Evolutionary conservation across 2,329 filamentous ascomycete genomes (phyloP), one percentile per base, ranked within the genome.

Genomic region (Cadophora luteo-olivacea): DNA sequence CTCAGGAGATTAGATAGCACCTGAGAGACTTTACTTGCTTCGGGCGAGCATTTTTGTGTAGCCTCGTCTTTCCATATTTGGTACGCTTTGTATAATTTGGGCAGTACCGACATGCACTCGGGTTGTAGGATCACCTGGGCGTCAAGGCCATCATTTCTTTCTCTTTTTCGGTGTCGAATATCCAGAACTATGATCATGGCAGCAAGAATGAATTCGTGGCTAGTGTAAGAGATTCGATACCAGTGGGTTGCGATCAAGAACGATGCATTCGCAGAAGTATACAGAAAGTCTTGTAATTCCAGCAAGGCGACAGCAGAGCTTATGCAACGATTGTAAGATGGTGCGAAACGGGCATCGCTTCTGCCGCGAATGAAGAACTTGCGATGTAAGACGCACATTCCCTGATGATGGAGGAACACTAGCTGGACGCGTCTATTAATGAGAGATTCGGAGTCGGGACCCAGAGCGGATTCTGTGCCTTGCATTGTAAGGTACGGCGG

Each of bases 401-500:
- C 69, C 51, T 70, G 69, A 33, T 72, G 65, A 36, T 72, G 69
- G 7, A 72, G 65, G 45, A 69, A 73, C 8, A 65, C 67, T 12
- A 97, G 83, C 67, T 91, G 91, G 76, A 94, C 93, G 25, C 94
- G 89, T 63, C 93, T 90, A 81, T 97, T 91, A 68, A 97, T 89
- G 69, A 94, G 86, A 29, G 92, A 92, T 78, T 94, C 87, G 14
- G 95, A 89, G 74, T 97, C 93, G 32, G 88, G 38, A 79, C 78
- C 19, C 80, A 79, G 12, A 58, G 24, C 11, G 84, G 86, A 65
- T 91, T 90, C 68, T 92, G 90, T 68, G 94, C 89, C 84, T 49
- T 89, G 88, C 74, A 97, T 84, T 73, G 89, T 90, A 49, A 97
- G 83, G 77, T 96, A 90, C 3, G 92, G 89, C 0, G 95, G 93